Conservation (phyloP, 2,329 filamentous ascomycete species). For the Aureobasidium sp. region DNA sequence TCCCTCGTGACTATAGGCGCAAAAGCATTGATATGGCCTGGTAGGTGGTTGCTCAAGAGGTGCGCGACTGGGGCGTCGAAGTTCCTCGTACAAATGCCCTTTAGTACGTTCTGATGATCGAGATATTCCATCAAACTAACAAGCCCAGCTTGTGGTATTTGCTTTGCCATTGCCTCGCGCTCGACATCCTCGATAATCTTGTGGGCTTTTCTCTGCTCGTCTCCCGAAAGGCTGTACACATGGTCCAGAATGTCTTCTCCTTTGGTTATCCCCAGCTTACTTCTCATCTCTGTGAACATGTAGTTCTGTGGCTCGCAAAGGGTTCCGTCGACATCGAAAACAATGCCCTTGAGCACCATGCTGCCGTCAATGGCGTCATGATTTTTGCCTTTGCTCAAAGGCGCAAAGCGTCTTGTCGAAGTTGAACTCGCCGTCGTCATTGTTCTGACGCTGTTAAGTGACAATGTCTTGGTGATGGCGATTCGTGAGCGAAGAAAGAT, state of each 20-base stretch:
- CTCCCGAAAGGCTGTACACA: constrained; percentile 64
- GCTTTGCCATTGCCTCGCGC: constrained; percentile 67
- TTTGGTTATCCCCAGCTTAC: constrained; percentile 64
- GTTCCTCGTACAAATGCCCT: constrained; percentile 90
- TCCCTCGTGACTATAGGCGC: constrained; percentile 77
- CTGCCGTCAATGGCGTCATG: constrained; percentile 26
- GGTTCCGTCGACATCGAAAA: constrained; percentile 96
- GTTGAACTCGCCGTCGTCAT: background rate
- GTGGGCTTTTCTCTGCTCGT: constrained; percentile 53
- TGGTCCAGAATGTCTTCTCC: constrained; percentile 80
- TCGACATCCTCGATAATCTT: constrained; percentile 74
- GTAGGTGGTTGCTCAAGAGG: constrained; percentile 68
- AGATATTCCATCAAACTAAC: constrained; percentile 74
- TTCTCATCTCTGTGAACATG: constrained; percentile 88
- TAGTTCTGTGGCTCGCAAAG: constrained; percentile 88
- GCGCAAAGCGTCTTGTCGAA: constrained; percentile 42
- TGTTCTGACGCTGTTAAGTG: background rate
- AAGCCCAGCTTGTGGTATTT: constrained; percentile 77
- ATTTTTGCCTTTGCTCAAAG: constrained; percentile 34
- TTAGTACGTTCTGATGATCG: constrained; percentile 57
- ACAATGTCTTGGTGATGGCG: background rate
- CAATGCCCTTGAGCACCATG: constrained; percentile 48
- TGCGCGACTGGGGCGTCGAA: constrained; percentile 75
- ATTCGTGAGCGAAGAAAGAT: background rate
- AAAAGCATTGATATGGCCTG: constrained; percentile 52